A percentile compares a stretch with the other conserved stretches of the same genome.
phyloP scores from a whole-genome alignment of 2,329 filamentous ascomycete genomes.

The Curvularia lunata region DNA sequence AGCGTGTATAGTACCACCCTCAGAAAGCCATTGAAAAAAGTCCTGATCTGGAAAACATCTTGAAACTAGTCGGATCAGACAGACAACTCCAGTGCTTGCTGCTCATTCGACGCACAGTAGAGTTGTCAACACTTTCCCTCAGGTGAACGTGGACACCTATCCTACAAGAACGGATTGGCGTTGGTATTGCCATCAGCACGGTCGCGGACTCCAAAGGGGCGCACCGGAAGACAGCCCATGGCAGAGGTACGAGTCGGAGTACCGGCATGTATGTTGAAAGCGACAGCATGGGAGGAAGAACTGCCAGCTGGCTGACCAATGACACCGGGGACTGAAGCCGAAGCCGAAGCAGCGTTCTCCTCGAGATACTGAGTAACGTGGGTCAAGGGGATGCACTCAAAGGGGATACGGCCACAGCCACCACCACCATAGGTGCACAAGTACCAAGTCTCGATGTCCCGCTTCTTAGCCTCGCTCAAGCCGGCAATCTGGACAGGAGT shows the following conservation, averaged over 20 bases:
- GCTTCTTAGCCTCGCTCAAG: constrained; percentile 30
- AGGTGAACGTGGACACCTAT: constrained; percentile 5
- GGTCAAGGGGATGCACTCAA: constrained; percentile 37
- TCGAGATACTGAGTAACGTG: constrained; percentile 30
- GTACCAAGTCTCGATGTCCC: constrained; percentile 35
- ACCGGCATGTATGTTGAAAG: constrained; percentile 3
- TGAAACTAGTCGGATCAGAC: constrained; percentile 22
- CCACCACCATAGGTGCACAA: constrained; percentile 27
- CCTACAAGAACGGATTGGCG: constrained; percentile 22
- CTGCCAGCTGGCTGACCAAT: constrained; percentile 29
- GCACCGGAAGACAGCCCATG: constrained; percentile 12
- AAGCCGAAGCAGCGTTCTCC: constrained; percentile 15
- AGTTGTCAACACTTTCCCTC: constrained; percentile 12
- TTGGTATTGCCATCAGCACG: constrained; percentile 12
- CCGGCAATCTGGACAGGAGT: constrained; percentile 16
- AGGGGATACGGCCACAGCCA: constrained; percentile 30
- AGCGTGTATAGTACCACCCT: constrained; percentile 13
- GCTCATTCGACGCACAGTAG: constrained; percentile 4
- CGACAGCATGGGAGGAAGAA: constrained; percentile 4
- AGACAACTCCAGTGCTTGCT: constrained; percentile 9
- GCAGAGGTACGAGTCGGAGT: constrained; percentile 22
- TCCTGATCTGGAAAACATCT: constrained; percentile 22
- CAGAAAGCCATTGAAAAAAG: constrained; percentile 18
- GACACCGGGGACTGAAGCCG: constrained; percentile 20
- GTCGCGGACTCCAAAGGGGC: constrained; percentile 12